Base-by-base conservation (phyloP, 257 asterid genomes). In the Scutellaria minor region DNA sequence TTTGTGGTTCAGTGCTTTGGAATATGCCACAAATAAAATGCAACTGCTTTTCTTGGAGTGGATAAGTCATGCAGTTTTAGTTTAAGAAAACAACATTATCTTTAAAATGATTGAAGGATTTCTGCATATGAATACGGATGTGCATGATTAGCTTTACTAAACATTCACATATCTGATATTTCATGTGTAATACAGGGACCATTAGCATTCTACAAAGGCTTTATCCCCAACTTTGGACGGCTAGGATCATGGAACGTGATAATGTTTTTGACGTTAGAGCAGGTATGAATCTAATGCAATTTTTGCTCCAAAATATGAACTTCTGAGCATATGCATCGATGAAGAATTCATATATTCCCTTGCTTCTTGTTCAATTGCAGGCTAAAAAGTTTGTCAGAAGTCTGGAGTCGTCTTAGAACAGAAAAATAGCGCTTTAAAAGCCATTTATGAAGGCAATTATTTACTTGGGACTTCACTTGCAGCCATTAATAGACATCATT, bases 231-330 rank as follows among this genome's bases (percentile, higher is more conserved):
- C 80, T 91, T 93, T 68, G 97, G 97, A 47, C 86, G 97, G 46
- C 90, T 93, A 60, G 98, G 98, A 68, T 91, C 97, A 1, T 91
- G 98, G 98, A 93, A 93, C 31, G 97, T 91, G 69, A 82, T 91
- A 44, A 91, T 93, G 98, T 93, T 93, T 84, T 84, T 93, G 78
- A 93, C 98, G 1, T 57, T 93, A 80, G 98, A 93, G 81, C 98
- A 93, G 96, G 98, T 93, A 82, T 44, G 50, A 47, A 27, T 45
- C 72, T 13, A 8, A 9, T 46, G 59, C 50, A 73, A 9, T 9
- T 52, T 9, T 46, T 66, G 68, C 52, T 73, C 47, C 39, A 27
- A 70, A 54, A 6, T 48, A n/a, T 31, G 6, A 47, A 47, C 11
- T 47, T 69, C 27, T 44, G 14, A 56, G 48, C 11, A 45, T 20